Evolutionary conservation across 2,329 filamentous ascomycete genomes (phyloP), one percentile per base, ranked within the genome.

Genomic region (Paramyrothecium sp.): DNA sequence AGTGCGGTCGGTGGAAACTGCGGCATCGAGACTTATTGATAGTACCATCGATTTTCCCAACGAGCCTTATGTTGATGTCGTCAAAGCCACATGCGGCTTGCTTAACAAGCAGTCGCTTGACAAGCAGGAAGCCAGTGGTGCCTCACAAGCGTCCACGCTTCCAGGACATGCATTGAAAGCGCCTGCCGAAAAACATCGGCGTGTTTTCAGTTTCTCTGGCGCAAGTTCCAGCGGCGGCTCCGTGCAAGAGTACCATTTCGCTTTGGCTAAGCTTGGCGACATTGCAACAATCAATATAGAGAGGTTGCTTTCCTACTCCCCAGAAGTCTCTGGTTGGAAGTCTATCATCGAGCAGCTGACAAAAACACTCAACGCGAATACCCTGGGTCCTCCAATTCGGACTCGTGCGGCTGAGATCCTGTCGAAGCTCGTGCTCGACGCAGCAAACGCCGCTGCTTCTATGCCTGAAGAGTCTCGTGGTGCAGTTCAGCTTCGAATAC

Each of bases 11-110:
- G 94, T 98, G 0, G 91, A 97, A 71, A 89, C 89, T 7, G 95
- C 95, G 3, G 92, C 92, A 1, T 87, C 87, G 1, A 87, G 95
- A 60, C 80, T 99, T 19, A 88, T 98, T 57, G 95, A 98, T 70
- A 97, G 92, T 73, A 98, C 93, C 0, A 81, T 89, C 17, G 93
- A 97, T 64, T 98, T 96, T 66, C 91, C 92, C 0, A 92, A 94
- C 61, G 81, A 87, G 17, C 81, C 92, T 0, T 98, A 98, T 65
- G 77, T 89, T 5, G 85, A 91, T 61, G 86, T 98, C 11, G 79
- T 98, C 2, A 78, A 81, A 55, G 89, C 92, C 1, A 81, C 97
- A 3, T 92, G 92, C 66, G 80, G 83, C 50, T 78, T 97, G 7
- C 79, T 96, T 7, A 81, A 82, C 34, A 67, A 71, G 23, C 67